Base-by-base conservation (phyloP, 805 yeast genomes). In the Zygoascus flipseniorum region DNA sequence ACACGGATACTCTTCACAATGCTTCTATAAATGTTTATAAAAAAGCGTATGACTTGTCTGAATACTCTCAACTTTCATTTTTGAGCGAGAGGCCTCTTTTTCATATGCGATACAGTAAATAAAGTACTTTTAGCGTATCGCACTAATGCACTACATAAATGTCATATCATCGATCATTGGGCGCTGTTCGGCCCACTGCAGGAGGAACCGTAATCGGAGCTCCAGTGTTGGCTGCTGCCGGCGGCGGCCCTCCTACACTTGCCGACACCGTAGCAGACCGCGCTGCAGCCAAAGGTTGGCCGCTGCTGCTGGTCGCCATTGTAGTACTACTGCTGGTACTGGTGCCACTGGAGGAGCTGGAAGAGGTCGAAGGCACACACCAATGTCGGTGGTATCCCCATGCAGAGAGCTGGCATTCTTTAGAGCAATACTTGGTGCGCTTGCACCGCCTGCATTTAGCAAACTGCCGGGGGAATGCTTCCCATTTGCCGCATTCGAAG, bases 361-460 rank as follows among this genome's bases (percentile, higher is more conserved):
- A 23, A 1, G 50, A 48, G 44, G 31, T 47, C 13, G 55, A 50
- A 8, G 54, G 53, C 16, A 49, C 45, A 52, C 99, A 92, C 99
- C 99, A 92, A 67, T 88, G 87, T 60, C 93, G 80, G 73, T 92
- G 99, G 65, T 85, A 87, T 14, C 80, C 78, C 98, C 98, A 92
- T 0, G 97, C 95, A 58, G 78, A 79, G 62, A 88, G 76, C 70
- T 92, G 99, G 68, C 99, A 92, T 52, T 85, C 89, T 60, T 92
- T 80, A 8, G 95, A 85, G 67, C 99, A 92, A 67, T 92, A 92
- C 71, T 93, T 93, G 2, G 98, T 90, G 55, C 97, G 75, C 67
- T 92, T 89, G 69, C 99, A 92, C 48, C 96, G 78, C 54, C 96
- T 77, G 68, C 99, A 92, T 69, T 93, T 92, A 58, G 96, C 95